A percentile compares a stretch with the other conserved stretches of the same genome.
Evolutionary conservation across 192 early-diverging fungal genomes (phyloP).

Genomic region (Diversispora epigaea): DNA sequence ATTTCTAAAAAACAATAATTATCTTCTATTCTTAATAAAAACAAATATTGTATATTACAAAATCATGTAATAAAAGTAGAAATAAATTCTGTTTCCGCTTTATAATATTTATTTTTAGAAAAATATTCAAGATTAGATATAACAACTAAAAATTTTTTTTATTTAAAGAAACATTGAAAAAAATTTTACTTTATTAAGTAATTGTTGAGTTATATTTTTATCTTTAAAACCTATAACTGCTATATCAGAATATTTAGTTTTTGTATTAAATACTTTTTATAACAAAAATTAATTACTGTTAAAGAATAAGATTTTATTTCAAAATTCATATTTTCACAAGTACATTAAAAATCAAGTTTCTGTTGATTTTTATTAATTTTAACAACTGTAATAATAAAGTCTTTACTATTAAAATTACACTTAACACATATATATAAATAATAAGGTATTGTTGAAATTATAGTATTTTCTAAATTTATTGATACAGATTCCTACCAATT

Average conservation of each 20-base stretch:
- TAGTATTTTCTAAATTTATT: too few relatives aligned
- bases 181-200: neutral
- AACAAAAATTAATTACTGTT: neutral
- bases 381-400: constrained; percentile 9
- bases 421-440: neutral
- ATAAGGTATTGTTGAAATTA: too few relatives aligned
- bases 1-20: too few relatives aligned
- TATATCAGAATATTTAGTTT: constrained; percentile 3
- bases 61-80: too few relatives aligned
- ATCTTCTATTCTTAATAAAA: too few relatives aligned
- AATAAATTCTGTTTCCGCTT: too few relatives aligned
- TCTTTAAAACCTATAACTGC: neutral
- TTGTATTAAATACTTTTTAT: neutral
- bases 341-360: neutral
- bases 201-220: neutral
- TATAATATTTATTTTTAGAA: too few relatives aligned
- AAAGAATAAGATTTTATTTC: neutral
- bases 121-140: neutral
- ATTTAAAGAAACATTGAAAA: neutral
- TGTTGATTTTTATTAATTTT: neutral
- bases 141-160: too few relatives aligned
- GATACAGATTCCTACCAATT: too few relatives aligned
- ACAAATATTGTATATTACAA: too few relatives aligned
- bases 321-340: neutral
- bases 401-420: neutral